Evolutionary conservation across 306 rosid genomes (phyloP).

Genomic region (Elaeagnus macrophylla): DNA sequence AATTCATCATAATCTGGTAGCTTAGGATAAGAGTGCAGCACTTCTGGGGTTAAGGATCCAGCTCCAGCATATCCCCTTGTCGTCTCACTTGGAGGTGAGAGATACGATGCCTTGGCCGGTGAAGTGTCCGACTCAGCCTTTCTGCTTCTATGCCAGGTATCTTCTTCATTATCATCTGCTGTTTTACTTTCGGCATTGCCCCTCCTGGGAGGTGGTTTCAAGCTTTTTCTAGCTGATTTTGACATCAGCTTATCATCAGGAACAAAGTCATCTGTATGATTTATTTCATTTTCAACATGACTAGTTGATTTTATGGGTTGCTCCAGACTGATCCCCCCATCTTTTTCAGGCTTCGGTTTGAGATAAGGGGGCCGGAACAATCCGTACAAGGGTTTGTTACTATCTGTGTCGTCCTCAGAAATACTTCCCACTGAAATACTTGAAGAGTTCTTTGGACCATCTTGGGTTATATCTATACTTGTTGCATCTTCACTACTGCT

Average conservation of each 20-base stretch:
- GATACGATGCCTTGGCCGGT: conserved; percentile 28
- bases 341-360: conserved; percentile 28
- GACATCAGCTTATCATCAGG: conserved; percentile 37
- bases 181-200: neutral
- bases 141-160: conserved; percentile 10
- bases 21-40: conserved; percentile 29
- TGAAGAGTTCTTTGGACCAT: conserved; percentile 29
- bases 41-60: conserved; percentile 31
- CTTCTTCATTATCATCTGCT: conserved; percentile 9
- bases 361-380: conserved; percentile 59
- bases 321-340: conserved; percentile 14
- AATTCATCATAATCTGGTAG: conserved; percentile 73
- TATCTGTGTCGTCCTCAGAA: conserved; percentile 45
- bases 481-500: conserved; percentile 49
- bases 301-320: conserved; percentile 18
- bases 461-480: conserved; percentile 37
- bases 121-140: conserved; percentile 7
- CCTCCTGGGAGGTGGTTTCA: conserved; percentile 18
- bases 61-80: conserved; percentile 18
- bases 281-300: conserved; percentile 19
- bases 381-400: conserved; percentile 30
- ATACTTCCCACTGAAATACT: conserved; percentile 38
- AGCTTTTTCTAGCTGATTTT: conserved; percentile 54
- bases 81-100: conserved; percentile 17
- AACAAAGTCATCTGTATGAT: conserved; percentile 9